phyloP scores from a whole-genome alignment of 352 stramenopile genomes.

The Phytophthora sp. region DNA sequence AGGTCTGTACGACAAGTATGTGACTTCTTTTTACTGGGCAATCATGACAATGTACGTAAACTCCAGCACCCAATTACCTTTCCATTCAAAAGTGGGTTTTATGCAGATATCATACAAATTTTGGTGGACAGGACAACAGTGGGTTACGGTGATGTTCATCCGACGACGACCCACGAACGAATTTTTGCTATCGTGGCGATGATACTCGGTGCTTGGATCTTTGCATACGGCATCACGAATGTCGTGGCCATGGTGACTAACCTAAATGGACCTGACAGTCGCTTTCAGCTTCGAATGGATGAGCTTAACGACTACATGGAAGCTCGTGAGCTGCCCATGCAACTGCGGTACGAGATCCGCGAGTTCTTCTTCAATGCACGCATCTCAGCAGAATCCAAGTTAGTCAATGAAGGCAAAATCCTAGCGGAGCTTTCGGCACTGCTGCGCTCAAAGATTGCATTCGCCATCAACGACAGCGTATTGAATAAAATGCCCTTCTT shows the following conservation, averaged over 20 bases:
- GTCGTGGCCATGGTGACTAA: conserved; percentile 74
- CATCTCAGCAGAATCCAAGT: conserved; percentile 71
- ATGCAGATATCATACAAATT: not conserved
- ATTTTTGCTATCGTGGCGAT: conserved; percentile 80
- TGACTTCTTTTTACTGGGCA: conserved; percentile 73
- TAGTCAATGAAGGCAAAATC: conserved; percentile 76
- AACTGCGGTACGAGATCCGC: conserved; percentile 78
- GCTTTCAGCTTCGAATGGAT: conserved; percentile 80
- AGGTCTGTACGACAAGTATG: conserved; percentile 60
- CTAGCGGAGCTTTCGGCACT: conserved; percentile 71
- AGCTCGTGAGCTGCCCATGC: conserved; percentile 69
- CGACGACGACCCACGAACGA: conserved; percentile 59
- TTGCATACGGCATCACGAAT: conserved; percentile 84
- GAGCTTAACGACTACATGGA: conserved; percentile 87
- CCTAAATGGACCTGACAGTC: conserved; percentile 64
- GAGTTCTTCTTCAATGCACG: conserved; percentile 87
- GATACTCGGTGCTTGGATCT: conserved; percentile 80
- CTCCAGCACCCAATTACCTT: not conserved
- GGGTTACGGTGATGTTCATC: conserved; percentile 72
- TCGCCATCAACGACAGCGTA: conserved; percentile 83
- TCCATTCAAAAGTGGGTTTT: not conserved
- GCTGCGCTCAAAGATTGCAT: conserved; percentile 79
- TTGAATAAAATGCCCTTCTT: conserved; percentile 88
- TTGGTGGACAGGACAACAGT: conserved; percentile 58
- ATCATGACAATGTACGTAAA: conserved; percentile 76